Conservation (phyloP, 441 rosid genomes). For the Viola pubescens region DNA sequence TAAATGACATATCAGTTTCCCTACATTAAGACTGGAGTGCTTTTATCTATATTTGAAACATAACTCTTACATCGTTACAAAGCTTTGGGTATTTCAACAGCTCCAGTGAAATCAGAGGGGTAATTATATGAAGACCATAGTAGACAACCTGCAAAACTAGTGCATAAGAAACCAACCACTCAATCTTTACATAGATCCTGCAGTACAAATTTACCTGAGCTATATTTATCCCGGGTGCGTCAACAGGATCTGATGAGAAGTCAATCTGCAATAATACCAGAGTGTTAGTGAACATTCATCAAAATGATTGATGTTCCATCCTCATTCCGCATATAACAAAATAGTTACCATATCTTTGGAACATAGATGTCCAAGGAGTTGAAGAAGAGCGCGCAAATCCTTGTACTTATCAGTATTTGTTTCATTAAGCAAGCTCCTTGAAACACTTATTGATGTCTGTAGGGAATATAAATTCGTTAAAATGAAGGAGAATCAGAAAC, state of each 20-base stretch:
- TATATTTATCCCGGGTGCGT: conserved; percentile 58
- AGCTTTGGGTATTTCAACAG: conserved; percentile 95
- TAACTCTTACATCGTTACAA: conserved; percentile 80
- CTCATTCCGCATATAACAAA: not conserved
- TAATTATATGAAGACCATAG: conserved; percentile 87
- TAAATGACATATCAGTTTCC: conserved; percentile 19
- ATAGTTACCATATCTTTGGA: conserved; percentile 80
- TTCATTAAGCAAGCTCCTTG: conserved; percentile 76
- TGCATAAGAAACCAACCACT: conserved; percentile 26
- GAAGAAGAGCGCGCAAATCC: conserved; percentile 94
- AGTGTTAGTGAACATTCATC: not conserved
- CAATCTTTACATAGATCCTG: conserved; percentile 14
- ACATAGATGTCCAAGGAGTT: conserved; percentile 87
- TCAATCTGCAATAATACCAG: conserved; percentile 54
- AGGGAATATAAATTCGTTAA: conserved; percentile 9
- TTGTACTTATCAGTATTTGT: conserved; percentile 78
- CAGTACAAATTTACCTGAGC: conserved; percentile 54
- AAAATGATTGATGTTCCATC: not conserved
- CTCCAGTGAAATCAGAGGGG: conserved; percentile 84
- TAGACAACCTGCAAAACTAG: conserved; percentile 69
- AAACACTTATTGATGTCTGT: conserved; percentile 70
- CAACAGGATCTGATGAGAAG: conserved; percentile 76
- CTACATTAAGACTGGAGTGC: not conserved
- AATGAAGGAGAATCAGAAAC: not conserved
- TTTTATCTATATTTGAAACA: not conserved